A percentile compares a stretch with the other conserved stretches of the same genome.
These are phyloP conservation scores for Botryosphaeria dothidea DNA, from an alignment of 2,329 filamentous ascomycete genomes.

Conservation along the genomic window DNA sequence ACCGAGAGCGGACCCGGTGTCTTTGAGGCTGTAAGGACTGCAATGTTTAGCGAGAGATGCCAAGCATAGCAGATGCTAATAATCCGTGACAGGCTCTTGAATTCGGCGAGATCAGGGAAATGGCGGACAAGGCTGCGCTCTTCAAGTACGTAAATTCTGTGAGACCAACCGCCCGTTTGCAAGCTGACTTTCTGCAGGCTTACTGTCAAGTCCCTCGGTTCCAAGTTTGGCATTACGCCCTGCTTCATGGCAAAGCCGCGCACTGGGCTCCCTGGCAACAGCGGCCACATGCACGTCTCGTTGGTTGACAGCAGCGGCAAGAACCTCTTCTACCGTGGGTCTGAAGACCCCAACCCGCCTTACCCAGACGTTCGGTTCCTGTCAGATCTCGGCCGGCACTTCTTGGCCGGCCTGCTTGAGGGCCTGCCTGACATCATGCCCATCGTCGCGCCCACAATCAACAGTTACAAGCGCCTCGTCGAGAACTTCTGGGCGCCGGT, in stretches of 20 bases:
- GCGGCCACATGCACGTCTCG: conserved; percentile 93
- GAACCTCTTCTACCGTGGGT: conserved; percentile 79
- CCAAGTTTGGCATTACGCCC: conserved; percentile 86
- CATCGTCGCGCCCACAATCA: conserved; percentile 87
- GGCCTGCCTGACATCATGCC: conserved; percentile 96
- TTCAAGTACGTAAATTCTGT: conserved; percentile 68
- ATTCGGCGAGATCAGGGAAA: conserved; percentile 81
- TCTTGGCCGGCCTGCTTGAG: conserved; percentile 85
- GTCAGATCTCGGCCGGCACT: conserved; percentile 87
- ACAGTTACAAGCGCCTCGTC: conserved; percentile 96
- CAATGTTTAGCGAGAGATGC: background rate
- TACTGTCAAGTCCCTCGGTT: conserved; percentile 81
- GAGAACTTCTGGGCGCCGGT: conserved; percentile 99
- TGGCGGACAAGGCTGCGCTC: conserved; percentile 87
- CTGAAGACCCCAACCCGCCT: conserved; percentile 65
- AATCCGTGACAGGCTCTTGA: conserved; percentile 64
- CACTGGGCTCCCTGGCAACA: conserved; percentile 88
- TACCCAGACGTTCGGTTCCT: conserved; percentile 77
- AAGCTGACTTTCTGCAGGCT: conserved; percentile 85
- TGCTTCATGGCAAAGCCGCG: conserved; percentile 99
- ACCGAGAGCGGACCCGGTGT: conserved; percentile 93
- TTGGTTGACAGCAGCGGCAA: conserved; percentile 73
- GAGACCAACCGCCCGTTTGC: conserved; percentile 69
- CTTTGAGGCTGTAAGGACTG: conserved; percentile 72
- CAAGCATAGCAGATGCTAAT: conserved; percentile 23